Evolutionary conservation across 2,329 filamentous ascomycete genomes (phyloP).

Genomic region (Colletotrichum tropicicola): DNA sequence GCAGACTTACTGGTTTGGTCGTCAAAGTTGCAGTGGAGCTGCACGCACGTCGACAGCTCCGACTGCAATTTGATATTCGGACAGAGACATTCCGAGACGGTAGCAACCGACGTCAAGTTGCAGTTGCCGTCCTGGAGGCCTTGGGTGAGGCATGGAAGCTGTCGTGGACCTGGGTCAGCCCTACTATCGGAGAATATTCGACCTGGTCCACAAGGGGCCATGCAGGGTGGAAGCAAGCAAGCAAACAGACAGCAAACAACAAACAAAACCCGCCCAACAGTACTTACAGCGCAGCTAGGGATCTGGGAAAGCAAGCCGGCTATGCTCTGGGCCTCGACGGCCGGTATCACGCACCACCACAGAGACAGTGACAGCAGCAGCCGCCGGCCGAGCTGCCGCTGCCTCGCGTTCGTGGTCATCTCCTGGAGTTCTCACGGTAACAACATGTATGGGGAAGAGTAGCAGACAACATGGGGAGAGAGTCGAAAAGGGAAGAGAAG

Average conservation of each 20-base stretch:
- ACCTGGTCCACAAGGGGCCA: neutral
- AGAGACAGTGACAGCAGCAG: constrained; percentile 10
- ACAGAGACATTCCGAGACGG: constrained; percentile 31
- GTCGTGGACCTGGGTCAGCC: constrained; percentile 11
- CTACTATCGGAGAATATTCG: constrained; percentile 1
- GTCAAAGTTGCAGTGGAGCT: constrained; percentile 28
- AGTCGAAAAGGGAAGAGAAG: neutral
- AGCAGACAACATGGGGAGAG: neutral
- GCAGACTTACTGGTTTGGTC: constrained; percentile 28
- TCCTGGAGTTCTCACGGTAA: constrained; percentile 12
- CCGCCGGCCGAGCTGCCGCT: neutral
- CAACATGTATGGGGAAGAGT: neutral
- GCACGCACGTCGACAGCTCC: constrained; percentile 30
- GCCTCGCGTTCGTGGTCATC: constrained; percentile 12
- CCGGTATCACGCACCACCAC: neutral
- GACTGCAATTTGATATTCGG: constrained; percentile 27
- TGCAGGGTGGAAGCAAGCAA: neutral
- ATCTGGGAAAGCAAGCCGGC: constrained; percentile 2
- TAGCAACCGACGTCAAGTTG: constrained; percentile 18
- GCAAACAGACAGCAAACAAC: neutral
- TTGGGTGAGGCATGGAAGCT: constrained; percentile 26
- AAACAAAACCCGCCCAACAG: neutral
- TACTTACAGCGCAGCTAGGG: constrained; percentile 24
- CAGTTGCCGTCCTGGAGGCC: constrained; percentile 22
- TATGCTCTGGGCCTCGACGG: constrained; percentile 14